These are phyloP conservation scores for Kazachstania taianensis DNA, from an alignment of 805 yeast species.

Conservation along the genomic window DNA sequence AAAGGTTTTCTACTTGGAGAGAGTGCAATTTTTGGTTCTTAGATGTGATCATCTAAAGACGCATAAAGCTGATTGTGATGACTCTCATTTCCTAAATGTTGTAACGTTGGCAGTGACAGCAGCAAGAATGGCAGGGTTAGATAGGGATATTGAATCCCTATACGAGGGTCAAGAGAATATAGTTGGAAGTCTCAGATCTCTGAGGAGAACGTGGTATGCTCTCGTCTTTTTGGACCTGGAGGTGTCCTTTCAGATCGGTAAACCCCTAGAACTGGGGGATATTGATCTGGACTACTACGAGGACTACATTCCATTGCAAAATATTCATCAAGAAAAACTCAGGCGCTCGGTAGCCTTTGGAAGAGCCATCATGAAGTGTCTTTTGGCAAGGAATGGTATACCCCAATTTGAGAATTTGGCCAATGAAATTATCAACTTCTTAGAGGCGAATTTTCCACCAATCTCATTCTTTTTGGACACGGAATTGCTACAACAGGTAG, in stretches of 20 bases:
- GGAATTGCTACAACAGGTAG: background rate
- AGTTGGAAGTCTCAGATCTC: slow-evolving; percentile 14
- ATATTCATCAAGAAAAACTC: slow-evolving; percentile 7
- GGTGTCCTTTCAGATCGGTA: slow-evolving; percentile 20
- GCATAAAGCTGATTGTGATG: slow-evolving; percentile 18
- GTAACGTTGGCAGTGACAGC: slow-evolving; percentile 11
- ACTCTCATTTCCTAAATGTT: slow-evolving; percentile 13
- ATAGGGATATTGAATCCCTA: slow-evolving; percentile 12
- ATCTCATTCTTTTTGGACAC: slow-evolving; percentile 1
- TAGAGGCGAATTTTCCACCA: slow-evolving; percentile 4
- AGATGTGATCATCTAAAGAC: slow-evolving; percentile 5
- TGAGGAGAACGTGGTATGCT: slow-evolving; percentile 24
- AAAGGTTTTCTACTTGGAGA: slow-evolving; percentile 23
- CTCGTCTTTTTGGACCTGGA: slow-evolving; percentile 18
- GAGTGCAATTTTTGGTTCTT: slow-evolving; percentile 21
- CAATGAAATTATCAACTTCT: slow-evolving; percentile 1
- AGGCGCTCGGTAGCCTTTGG: slow-evolving; percentile 12
- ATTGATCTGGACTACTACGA: slow-evolving; percentile 4
- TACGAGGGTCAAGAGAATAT: slow-evolving; percentile 10
- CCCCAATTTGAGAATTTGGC: slow-evolving; percentile 9
- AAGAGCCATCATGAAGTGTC: slow-evolving; percentile 11
- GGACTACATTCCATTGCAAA: background rate
- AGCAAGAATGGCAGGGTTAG: slow-evolving; percentile 18
- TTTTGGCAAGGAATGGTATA: slow-evolving; percentile 5
- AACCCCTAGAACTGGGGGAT: slow-evolving; percentile 9